Conservation (phyloP, 495 filamentous ascomycete species). For the Aspergillus affinis region DNA sequence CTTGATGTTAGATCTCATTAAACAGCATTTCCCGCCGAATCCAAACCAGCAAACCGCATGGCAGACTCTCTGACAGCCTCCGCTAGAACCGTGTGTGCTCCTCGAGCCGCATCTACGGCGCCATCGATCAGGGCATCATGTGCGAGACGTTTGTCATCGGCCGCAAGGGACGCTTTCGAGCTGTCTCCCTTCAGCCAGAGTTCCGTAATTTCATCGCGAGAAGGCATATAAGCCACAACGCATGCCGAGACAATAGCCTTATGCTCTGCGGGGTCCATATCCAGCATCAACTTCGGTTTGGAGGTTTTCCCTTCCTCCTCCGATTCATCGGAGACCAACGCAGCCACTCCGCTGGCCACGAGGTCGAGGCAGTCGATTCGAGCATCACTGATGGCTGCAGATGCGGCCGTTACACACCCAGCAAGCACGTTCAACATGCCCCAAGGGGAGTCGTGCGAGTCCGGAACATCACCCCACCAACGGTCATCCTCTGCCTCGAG, state of each 20-base stretch:
- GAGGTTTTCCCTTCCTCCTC: conserved; percentile 27
- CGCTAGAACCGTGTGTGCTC: conserved; percentile 56
- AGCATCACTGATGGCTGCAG: conserved; percentile 92
- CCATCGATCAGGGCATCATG: conserved; percentile 60
- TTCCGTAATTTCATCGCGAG: conserved; percentile 87
- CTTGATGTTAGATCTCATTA: conserved; percentile 10
- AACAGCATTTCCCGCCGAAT: conserved; percentile 3
- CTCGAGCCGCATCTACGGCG: conserved; percentile 62
- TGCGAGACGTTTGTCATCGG: conserved; percentile 27
- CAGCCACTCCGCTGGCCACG: conserved; percentile 85
- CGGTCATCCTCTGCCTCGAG: conserved; percentile 85
- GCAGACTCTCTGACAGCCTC: conserved; percentile 58
- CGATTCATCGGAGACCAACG: conserved; percentile 57
- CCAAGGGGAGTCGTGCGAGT: conserved; percentile 56
- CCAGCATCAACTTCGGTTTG: conserved; percentile 64
- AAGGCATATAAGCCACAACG: conserved; percentile 86
- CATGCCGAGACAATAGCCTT: conserved; percentile 68
- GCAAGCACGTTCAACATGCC: conserved; percentile 88
- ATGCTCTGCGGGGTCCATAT: conserved; percentile 82
- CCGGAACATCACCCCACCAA: conserved; percentile 54
- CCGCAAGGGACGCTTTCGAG: conserved; percentile 34
- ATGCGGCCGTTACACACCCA: conserved; percentile 90
- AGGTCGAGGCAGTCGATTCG: conserved; percentile 95
- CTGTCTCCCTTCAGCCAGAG: conserved; percentile 87
- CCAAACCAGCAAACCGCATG: conserved; percentile 30